Evolutionary conservation across 805 yeast genomes (phyloP), one percentile per base, ranked within the genome.

Genomic region (Zygosaccharomyces siamensis): DNA sequence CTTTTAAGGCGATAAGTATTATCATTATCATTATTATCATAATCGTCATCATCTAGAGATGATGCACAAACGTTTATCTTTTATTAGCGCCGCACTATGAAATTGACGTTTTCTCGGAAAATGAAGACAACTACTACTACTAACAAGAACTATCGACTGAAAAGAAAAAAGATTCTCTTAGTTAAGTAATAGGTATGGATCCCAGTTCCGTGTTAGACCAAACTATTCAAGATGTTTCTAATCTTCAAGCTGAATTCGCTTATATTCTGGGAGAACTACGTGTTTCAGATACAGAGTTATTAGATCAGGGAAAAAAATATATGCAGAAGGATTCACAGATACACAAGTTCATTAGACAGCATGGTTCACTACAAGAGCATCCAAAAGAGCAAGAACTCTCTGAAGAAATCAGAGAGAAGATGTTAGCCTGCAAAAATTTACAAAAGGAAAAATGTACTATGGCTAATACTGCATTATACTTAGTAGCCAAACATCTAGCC

Each of bases 181-280:
- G 7, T 7, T 27, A 4, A 16, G 20, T 20, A 8, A 8, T 16
- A 16, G 28, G 26, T 2, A 88, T 88, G 96, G 98, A 90, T 69
- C 90, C 97, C 3, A 89, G 96, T n/a, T 79, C 93, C 0, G 77
- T 83, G 6, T 66, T 85, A 33, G 92, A 85, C 55, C 86, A 84
- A 57, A 82, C 84, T 50, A 78, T 84, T 4, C 83, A 79, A 62
- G 84, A 80, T 55, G 72, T 92, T 38, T 81, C 92, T 8, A 92
- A 90, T 58, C 75, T 93, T 39, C 97, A 97, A 21, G 82, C 88
- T 4, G 99, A 92, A 67, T 76, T 92, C 39, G 83, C 83, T 46
- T 88, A 86, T 60, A 70, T 89, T 32, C 70, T 92, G 42, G 86
- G 86, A 45, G 98, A 93, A 66, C 75, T 92, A 32, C 77, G 83